phyloP scores from a whole-genome alignment of 441 rosid genomes.

The Iberis amara region DNA sequence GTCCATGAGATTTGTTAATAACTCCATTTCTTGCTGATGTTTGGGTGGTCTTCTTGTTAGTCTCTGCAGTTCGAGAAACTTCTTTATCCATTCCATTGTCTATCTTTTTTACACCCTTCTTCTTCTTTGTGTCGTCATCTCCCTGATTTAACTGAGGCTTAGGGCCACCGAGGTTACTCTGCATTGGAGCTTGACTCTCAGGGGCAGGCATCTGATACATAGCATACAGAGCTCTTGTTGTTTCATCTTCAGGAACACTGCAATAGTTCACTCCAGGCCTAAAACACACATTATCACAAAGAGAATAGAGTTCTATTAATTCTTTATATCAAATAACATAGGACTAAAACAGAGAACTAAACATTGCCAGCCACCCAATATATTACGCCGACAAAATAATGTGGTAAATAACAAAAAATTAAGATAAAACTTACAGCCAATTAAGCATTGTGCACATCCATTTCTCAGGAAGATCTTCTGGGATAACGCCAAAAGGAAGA shows the following conservation, averaged over 20 bases:
- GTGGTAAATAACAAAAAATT: constrained; percentile 11
- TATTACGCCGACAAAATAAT: constrained; percentile 11
- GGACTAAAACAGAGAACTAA: constrained; percentile 3
- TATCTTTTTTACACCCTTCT: constrained; percentile 23
- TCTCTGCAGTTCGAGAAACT: constrained; percentile 24
- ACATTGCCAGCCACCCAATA: constrained; percentile 14
- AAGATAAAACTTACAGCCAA: constrained; percentile 82
- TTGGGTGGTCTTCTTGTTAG: constrained; percentile 26
- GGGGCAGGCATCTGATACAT: constrained; percentile 43
- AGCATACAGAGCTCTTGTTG: constrained; percentile 55
- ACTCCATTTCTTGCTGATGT: constrained; percentile 32
- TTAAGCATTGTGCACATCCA: constrained; percentile 93
- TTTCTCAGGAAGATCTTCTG: constrained; percentile 71
- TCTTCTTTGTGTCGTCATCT: constrained; percentile 30
- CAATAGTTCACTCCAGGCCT: constrained; percentile 90
- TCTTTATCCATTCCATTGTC: constrained; percentile 26
- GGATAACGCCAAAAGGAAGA: constrained; percentile 67
- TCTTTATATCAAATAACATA: constrained; percentile 6
- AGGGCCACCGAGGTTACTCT: constrained; percentile 31
- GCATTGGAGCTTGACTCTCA: constrained; percentile 41
- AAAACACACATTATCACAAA: constrained; percentile 28
- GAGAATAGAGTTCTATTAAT: constrained; percentile 27
- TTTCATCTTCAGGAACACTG: constrained; percentile 66
- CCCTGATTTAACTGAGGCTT: constrained; percentile 27
- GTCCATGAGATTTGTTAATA: constrained; percentile 38